Percentiles rank a stretch among this genome's conserved stretches.
These are phyloP conservation scores for Pseudogymnoascus sp. DNA, from an alignment of 2,329 filamentous ascomycete genomes.

Conservation along the genomic window DNA sequence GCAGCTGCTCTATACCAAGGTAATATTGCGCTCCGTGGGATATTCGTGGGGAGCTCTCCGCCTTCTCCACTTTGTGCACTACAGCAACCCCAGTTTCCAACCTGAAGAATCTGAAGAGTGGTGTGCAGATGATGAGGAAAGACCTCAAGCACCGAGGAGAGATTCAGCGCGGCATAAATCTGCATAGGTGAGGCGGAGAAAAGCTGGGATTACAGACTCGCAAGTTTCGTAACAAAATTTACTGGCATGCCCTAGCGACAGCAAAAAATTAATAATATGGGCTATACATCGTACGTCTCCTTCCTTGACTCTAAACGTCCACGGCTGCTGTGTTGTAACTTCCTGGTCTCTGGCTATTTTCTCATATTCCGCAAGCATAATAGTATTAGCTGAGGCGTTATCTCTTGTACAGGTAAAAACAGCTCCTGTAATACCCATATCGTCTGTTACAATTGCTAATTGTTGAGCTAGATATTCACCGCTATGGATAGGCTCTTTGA, in stretches of 20 bases:
- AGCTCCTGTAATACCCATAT: not conserved
- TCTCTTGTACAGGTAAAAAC: not conserved
- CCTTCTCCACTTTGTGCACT: no score
- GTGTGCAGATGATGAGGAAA: slow-evolving; percentile 28
- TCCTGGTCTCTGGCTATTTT: not conserved
- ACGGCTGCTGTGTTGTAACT: not conserved
- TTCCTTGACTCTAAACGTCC: not conserved
- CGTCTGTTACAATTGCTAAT: not conserved
- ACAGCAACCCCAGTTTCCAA: slow-evolving; percentile 56
- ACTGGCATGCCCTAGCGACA: not conserved
- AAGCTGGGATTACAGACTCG: not conserved
- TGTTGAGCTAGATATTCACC: no score
- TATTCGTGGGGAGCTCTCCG: no score
- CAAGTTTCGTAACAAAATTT: not conserved
- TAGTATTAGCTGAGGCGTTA: not conserved
- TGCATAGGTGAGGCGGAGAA: not conserved
- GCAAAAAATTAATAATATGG: no score
- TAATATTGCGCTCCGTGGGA: no score
- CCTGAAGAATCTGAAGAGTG: slow-evolving; percentile 50
- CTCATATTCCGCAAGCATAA: not conserved
- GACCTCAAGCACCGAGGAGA: not conserved
- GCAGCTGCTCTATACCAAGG: no score
- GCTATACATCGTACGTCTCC: no score
- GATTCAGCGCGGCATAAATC: not conserved
- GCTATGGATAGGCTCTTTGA: not conserved